Conservation (phyloP, 108 stramenopile genomes). For the Parietichytrium sp. region DNA sequence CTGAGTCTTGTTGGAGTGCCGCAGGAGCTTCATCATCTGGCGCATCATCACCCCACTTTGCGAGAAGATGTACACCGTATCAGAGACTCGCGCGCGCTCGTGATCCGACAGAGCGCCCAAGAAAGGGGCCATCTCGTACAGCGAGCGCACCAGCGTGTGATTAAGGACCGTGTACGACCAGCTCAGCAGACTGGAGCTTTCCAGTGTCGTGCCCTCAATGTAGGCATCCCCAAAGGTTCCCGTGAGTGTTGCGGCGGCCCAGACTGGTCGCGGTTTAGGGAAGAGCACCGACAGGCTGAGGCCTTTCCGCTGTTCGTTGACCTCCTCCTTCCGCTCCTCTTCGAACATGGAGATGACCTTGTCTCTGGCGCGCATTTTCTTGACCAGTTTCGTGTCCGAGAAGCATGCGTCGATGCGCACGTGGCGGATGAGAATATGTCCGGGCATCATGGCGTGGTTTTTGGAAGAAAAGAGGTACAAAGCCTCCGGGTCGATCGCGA, state of each 20-base stretch:
- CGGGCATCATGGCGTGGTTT: conserved; percentile 43
- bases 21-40: conserved; percentile 40
- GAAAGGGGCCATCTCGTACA: background rate
- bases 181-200: conserved; percentile 31
- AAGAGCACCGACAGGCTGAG: conserved; percentile 42
- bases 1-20: conserved; percentile 37
- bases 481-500: conserved; percentile 40
- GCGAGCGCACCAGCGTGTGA: background rate
- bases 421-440: conserved; percentile 32
- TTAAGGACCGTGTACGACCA: conserved; percentile 49
- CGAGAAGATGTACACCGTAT: conserved; percentile 38
- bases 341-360: conserved; percentile 41
- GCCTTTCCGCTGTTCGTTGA: conserved; percentile 42
- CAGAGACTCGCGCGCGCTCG: conserved; percentile 20
- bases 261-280: conserved; percentile 43
- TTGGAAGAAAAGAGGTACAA: conserved; percentile 44
- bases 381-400: background rate
- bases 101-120: background rate
- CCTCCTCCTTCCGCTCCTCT: conserved; percentile 38
- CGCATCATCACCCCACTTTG: conserved; percentile 39
- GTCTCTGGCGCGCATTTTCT: conserved; percentile 42
- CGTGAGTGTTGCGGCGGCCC: conserved; percentile 32
- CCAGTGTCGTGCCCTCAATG: conserved; percentile 40
- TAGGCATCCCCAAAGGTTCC: conserved; percentile 47
- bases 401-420: conserved; percentile 24